phyloP scores from a whole-genome alignment of 139 green algal genomes.

The Haematococcus lacustris region DNA sequence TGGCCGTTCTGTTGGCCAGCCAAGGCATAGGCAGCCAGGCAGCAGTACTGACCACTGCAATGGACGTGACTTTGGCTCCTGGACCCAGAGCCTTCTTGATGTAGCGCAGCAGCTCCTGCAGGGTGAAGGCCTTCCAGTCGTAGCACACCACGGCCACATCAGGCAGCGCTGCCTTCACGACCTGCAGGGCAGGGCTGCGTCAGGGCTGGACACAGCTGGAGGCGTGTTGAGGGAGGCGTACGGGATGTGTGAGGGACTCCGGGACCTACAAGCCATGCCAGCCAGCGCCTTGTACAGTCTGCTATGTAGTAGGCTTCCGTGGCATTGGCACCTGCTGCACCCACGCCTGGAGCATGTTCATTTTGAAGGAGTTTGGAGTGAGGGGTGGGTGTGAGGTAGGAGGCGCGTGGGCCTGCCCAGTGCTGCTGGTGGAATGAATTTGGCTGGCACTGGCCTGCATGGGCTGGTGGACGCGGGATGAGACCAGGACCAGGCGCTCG shows the following conservation, averaged over 20 bases:
- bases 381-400: too few species aligned
- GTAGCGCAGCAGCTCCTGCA: slow-evolving; percentile 30
- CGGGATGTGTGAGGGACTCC: neutral
- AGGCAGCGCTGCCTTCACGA: slow-evolving; percentile 22
- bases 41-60: slow-evolving; percentile 38
- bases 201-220: neutral
- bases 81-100: slow-evolving; percentile 23
- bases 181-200: slow-evolving; percentile 11
- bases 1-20: too few species aligned
- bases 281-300: neutral
- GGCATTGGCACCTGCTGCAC: neutral
- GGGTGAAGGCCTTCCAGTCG: slow-evolving; percentile 39
- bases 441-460: too few species aligned
- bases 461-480: slow-evolving; percentile 10
- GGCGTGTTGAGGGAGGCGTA: neutral
- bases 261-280: neutral
- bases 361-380: neutral
- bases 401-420: too few species aligned
- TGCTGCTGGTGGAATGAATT: too few species aligned
- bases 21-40: too few species aligned
- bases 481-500: slow-evolving; percentile 31
- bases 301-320: neutral
- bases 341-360: neutral
- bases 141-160: slow-evolving; percentile 36
- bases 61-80: slow-evolving; percentile 21